Percentiles rank a stretch among this genome's conserved stretches.
phyloP scores from a whole-genome alignment of 257 asterid species.

The Thymus quinquecostatus region DNA sequence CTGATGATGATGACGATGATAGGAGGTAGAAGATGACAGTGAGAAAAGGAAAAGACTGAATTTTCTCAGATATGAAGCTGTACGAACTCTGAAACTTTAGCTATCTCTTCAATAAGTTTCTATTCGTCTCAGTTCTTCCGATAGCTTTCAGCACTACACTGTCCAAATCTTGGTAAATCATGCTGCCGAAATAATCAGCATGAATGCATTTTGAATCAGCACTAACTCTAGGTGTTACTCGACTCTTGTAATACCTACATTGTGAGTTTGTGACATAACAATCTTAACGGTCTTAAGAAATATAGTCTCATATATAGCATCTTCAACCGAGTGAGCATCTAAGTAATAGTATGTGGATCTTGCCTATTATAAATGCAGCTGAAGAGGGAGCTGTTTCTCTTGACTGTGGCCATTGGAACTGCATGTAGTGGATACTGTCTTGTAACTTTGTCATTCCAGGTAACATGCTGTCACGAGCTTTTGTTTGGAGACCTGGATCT shows the following conservation, averaged over 20 bases:
- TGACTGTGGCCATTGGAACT: slow-evolving; percentile 83
- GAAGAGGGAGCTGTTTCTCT: slow-evolving; percentile 79
- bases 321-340: background rate
- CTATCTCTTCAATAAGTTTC: slow-evolving; percentile 11
- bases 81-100: slow-evolving; percentile 43
- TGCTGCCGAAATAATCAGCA: background rate
- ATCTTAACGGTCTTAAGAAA: background rate
- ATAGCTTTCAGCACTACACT: background rate
- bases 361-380: slow-evolving; percentile 59
- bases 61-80: slow-evolving; percentile 86
- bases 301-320: background rate
- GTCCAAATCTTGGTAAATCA: background rate
- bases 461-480: slow-evolving; percentile 26
- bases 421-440: slow-evolving; percentile 95
- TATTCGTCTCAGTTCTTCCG: slow-evolving; percentile 2
- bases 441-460: slow-evolving; percentile 77
- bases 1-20: slow-evolving; percentile 38
- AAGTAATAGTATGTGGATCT: slow-evolving; percentile 40
- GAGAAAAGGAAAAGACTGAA: slow-evolving; percentile 74
- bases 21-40: slow-evolving; percentile 71
- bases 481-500: background rate
- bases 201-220: slow-evolving; percentile 10
- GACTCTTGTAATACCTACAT: slow-evolving; percentile 10
- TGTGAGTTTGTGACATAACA: slow-evolving; percentile 10
- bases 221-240: background rate